A percentile compares a stretch with the other conserved stretches of the same genome.
Conservation (phyloP, 768 basidiomycete species). For the Serendipita sp. region DNA sequence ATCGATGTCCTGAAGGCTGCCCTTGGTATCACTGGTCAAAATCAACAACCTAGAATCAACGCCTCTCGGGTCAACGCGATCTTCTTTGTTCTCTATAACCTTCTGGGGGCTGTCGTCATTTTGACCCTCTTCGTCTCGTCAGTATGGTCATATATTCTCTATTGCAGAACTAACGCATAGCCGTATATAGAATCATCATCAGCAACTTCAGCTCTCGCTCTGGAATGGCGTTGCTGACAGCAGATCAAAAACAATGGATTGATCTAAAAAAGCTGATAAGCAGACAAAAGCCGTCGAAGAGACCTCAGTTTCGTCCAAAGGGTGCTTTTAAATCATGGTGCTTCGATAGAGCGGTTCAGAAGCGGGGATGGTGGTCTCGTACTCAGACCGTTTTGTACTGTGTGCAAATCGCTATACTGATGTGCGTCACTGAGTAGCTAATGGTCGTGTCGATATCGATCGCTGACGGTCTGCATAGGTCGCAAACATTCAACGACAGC, state of each 20-base stretch:
- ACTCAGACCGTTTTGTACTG: constrained; percentile 64
- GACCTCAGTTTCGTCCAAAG: constrained; percentile 47
- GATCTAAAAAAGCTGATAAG: constrained; percentile 78
- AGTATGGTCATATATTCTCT: constrained; percentile 13
- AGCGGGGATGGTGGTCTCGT: constrained; percentile 86
- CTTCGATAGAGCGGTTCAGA: constrained; percentile 75
- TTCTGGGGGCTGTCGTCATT: constrained; percentile 79
- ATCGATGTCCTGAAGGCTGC: constrained; percentile 77
- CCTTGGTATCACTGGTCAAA: constrained; percentile 55
- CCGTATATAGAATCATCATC: constrained; percentile 67
- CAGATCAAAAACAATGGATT: constrained; percentile 84
- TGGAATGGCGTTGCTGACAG: constrained; percentile 70
- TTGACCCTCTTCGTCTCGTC: constrained; percentile 83
- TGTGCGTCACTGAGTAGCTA: constrained; percentile 31
- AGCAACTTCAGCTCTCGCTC: constrained; percentile 79
- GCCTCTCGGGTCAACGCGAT: constrained; percentile 68
- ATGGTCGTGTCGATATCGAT: background rate
- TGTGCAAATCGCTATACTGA: constrained; percentile 65
- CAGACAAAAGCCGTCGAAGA: constrained; percentile 70
- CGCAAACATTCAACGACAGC: constrained; percentile 50
- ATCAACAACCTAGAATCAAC: constrained; percentile 54
- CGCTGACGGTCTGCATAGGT: constrained; percentile 32
- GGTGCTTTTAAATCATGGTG: constrained; percentile 61
- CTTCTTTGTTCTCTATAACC: constrained; percentile 82
- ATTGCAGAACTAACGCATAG: constrained; percentile 9